Conservation (phyloP, 1,284 basidiomycete species). For the Tilletiopsis washingtonensis region DNA sequence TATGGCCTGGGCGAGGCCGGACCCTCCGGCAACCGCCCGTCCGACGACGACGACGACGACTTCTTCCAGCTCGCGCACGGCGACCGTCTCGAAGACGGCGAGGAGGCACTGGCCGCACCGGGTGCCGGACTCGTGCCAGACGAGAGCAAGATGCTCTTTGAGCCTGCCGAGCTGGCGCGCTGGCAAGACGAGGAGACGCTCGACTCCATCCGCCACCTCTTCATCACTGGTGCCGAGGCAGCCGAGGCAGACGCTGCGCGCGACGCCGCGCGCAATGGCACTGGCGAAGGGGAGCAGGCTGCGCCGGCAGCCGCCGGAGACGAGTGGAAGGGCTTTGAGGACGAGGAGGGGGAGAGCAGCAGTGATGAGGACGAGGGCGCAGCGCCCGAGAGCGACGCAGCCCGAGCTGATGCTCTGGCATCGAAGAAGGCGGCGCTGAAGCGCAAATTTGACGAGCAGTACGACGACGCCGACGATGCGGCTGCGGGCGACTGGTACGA, state of each 20-base stretch:
- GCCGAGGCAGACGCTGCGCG: too few relatives aligned
- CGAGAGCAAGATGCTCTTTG: constrained; percentile 59
- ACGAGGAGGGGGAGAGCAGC: constrained; percentile 30
- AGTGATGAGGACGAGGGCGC: constrained; percentile 42
- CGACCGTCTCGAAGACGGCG: too few relatives aligned
- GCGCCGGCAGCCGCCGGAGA: constrained; percentile 49
- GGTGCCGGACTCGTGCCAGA: constrained; percentile 58
- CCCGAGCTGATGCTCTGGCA: constrained; percentile 58
- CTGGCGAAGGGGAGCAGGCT: constrained; percentile 34
- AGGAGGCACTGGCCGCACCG: constrained; percentile 17
- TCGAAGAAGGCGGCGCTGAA: constrained; percentile 86
- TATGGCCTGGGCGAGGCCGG: constrained; percentile 8
- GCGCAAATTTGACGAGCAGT: constrained; percentile 91
- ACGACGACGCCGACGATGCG: constrained; percentile 69
- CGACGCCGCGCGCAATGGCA: constrained; percentile 10
- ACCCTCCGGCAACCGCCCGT: constrained; percentile 7
- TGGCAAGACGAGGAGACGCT: constrained; percentile 81
- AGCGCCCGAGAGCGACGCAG: constrained; percentile 47
- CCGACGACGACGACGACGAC: constrained; percentile 54
- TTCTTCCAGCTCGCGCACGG: constrained; percentile 59
- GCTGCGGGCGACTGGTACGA: constrained; percentile 43
- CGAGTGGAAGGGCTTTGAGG: constrained; percentile 51
- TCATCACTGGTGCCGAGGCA: constrained; percentile 68
- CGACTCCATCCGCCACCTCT: constrained; percentile 75
- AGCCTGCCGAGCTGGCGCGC: constrained; percentile 54